phyloP scores from a whole-genome alignment of 2,329 filamentous ascomycete species.

The Monosporascus sp. region DNA sequence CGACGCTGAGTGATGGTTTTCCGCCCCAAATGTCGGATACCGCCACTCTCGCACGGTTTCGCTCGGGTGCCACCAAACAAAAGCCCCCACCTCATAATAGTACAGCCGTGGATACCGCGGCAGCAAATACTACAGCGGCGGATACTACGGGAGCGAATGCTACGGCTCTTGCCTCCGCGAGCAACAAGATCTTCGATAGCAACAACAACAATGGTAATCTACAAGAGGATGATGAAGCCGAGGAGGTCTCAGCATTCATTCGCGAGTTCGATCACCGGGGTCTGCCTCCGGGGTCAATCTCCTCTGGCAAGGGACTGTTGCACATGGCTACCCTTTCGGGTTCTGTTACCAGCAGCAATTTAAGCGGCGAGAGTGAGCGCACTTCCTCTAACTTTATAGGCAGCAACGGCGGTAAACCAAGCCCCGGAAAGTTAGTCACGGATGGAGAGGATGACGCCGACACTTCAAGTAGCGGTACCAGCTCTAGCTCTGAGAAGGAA shows the following conservation, averaged over 20 bases:
- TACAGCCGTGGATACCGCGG: neutral
- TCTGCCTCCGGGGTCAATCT: constrained; percentile 34
- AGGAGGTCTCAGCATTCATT: constrained; percentile 20
- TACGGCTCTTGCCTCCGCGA: neutral
- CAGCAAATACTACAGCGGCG: neutral
- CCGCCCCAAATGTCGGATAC: constrained; percentile 22
- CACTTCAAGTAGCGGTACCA: constrained; percentile 18
- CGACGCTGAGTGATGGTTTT: constrained; percentile 27
- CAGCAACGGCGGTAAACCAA: constrained; percentile 9
- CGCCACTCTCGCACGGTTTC: constrained; percentile 6
- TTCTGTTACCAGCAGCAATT: constrained; percentile 20
- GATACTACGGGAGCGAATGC: neutral
- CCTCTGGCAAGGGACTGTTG: constrained; percentile 28
- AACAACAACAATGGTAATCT: constrained; percentile 17
- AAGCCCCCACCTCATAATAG: neutral
- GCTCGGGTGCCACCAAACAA: neutral
- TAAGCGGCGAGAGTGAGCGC: constrained; percentile 19
- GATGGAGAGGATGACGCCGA: constrained; percentile 16
- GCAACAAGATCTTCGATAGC: constrained; percentile 20
- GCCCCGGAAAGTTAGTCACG: constrained; percentile 10
- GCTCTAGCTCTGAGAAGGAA: constrained; percentile 19
- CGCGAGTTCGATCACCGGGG: constrained; percentile 32
- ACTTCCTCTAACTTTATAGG: constrained; percentile 13
- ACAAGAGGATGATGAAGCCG: constrained; percentile 21
- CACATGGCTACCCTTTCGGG: constrained; percentile 29